Conservation (phyloP, 2,329 filamentous ascomycete species). For the Aspergillus pseudoterreus region DNA sequence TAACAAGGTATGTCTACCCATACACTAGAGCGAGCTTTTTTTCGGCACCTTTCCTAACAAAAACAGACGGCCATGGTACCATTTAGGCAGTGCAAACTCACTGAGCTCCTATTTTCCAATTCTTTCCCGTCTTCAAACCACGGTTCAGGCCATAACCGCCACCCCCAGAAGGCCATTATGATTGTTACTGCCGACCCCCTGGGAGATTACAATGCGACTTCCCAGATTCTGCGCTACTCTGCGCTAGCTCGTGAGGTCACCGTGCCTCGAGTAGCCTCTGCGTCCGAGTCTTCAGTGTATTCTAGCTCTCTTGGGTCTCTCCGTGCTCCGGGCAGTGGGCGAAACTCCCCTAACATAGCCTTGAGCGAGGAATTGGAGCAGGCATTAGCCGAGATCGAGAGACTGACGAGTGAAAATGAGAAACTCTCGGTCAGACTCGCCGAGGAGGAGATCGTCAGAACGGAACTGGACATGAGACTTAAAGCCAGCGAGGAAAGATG, state of each 20-base stretch:
- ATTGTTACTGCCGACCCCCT: constrained; percentile 90
- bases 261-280: constrained; percentile 80
- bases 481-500: constrained; percentile 60
- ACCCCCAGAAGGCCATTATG: constrained; percentile 88
- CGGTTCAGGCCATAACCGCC: constrained; percentile 49
- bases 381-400: constrained; percentile 74
- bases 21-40: not conserved
- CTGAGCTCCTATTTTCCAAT: constrained; percentile 82
- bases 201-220: constrained; percentile 95
- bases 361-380: constrained; percentile 70
- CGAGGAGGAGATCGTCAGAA: constrained; percentile 66
- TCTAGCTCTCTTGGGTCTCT: constrained; percentile 31
- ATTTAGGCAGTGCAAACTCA: constrained; percentile 80
- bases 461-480: constrained; percentile 70
- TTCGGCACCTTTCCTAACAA: constrained; percentile 9
- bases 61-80: constrained; percentile 67
- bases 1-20: constrained; percentile 60
- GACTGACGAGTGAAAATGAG: constrained; percentile 75
- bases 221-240: constrained; percentile 91
- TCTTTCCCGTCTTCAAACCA: constrained; percentile 66
- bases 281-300: constrained; percentile 64
- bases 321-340: constrained; percentile 32
- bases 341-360: constrained; percentile 40
- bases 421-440: constrained; percentile 66
- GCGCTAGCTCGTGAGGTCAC: constrained; percentile 90